Percentiles rank a stretch among this genome's conserved stretches.
Evolutionary conservation across 2,329 filamentous ascomycete genomes (phyloP).

Genomic region (Hypoxylon sp.): DNA sequence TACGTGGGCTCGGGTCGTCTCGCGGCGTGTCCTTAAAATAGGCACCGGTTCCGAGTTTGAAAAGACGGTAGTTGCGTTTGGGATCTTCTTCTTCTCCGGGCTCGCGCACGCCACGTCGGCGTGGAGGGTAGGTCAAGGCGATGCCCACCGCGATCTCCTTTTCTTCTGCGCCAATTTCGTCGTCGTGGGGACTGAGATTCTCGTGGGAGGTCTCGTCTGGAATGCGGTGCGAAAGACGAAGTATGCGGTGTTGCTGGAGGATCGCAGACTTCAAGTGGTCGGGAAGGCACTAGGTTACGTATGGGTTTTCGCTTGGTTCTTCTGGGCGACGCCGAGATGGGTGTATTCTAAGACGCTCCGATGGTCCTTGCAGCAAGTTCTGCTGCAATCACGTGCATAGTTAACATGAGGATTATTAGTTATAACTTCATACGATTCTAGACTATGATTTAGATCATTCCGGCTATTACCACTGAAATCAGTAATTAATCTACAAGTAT

Average conservation of each 20-base stretch:
- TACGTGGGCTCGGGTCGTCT: not conserved
- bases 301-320: slow-evolving; percentile 22
- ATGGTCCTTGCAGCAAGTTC: slow-evolving; percentile 21
- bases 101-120: slow-evolving; percentile 19
- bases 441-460: no score
- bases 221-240: not conserved
- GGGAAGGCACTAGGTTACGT: slow-evolving; percentile 7
- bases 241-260: slow-evolving; percentile 5
- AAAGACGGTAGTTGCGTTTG: slow-evolving; percentile 8
- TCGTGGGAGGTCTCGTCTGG: not conserved
- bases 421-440: no score
- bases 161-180: slow-evolving; percentile 26
- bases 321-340: slow-evolving; percentile 23
- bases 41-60: slow-evolving; percentile 5
- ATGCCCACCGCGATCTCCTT: slow-evolving; percentile 14
- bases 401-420: not conserved
- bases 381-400: slow-evolving; percentile 12
- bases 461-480: no score
- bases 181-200: slow-evolving; percentile 13
- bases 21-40: not conserved
- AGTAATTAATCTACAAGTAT: no score
- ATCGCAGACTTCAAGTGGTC: not conserved
- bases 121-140: slow-evolving; percentile 20
- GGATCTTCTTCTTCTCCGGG: slow-evolving; percentile 24
- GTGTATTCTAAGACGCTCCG: slow-evolving; percentile 22